Conservation (phyloP, 2,329 filamentous ascomycete genomes). For the Calonectria montana region DNA sequence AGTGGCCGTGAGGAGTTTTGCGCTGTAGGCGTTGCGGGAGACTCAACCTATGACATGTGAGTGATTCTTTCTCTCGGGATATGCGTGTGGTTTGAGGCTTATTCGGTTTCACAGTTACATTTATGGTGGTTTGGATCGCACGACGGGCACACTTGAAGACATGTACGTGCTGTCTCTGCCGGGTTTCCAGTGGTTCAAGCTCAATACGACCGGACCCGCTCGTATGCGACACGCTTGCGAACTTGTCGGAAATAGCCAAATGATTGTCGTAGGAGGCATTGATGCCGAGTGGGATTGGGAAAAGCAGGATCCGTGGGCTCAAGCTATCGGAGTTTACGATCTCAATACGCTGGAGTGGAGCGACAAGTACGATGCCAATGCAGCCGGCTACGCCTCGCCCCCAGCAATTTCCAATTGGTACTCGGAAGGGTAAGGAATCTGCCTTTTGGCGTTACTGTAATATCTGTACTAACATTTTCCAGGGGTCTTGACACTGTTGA, state of each 20-base stretch:
- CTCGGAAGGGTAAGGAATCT: neutral
- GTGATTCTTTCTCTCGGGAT: neutral
- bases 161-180: conserved; percentile 8
- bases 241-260: conserved; percentile 7
- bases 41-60: conserved; percentile 16
- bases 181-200: conserved; percentile 15
- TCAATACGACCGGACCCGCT: conserved; percentile 3
- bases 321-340: conserved; percentile 11
- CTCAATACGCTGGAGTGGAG: conserved; percentile 10
- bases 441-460: neutral
- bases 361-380: conserved; percentile 5
- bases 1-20: conserved; percentile 2
- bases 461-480: neutral
- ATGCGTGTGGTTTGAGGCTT: neutral
- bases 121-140: conserved; percentile 8
- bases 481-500: neutral
- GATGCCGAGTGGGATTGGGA: conserved; percentile 6
- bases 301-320: conserved; percentile 3
- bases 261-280: conserved; percentile 9
- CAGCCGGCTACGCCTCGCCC: neutral
- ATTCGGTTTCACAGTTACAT: neutral
- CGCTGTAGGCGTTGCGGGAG: neutral
- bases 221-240: conserved; percentile 9
- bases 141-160: neutral
- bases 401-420: neutral